These are phyloP conservation scores for Phytophthora macrochlamydospora DNA, from an alignment of 352 stramenopile species.

Conservation along the genomic window DNA sequence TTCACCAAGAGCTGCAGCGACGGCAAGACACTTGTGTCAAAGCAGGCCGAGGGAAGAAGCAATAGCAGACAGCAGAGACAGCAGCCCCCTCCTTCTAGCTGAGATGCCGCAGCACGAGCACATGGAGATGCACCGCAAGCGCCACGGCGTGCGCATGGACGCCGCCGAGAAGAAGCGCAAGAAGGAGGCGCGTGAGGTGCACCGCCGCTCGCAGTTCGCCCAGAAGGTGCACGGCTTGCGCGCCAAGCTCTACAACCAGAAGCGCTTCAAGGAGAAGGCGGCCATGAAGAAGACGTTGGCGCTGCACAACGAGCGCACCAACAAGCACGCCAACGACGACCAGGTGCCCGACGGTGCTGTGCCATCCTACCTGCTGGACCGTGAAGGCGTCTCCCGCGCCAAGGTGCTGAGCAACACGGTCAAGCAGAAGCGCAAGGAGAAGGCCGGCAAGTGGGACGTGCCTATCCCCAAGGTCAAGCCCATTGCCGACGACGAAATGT, in stretches of 20 bases:
- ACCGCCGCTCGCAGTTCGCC: constrained; percentile 97
- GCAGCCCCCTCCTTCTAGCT: constrained; percentile 6
- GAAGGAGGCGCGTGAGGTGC: constrained; percentile 97
- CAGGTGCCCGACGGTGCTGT: constrained; percentile 96
- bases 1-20: no score
- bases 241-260: constrained; percentile 99
- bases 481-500: constrained; percentile 99
- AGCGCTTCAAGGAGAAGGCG: constrained; percentile 99
- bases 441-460: constrained; percentile 99
- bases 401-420: constrained; percentile 99
- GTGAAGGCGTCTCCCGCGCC: constrained; percentile 97
- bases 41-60: background rate
- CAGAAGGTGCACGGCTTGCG: constrained; percentile 99
- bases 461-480: constrained; percentile 98
- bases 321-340: constrained; percentile 99
- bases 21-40: no score
- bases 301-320: constrained; percentile 98
- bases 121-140: constrained; percentile 99
- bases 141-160: constrained; percentile 98
- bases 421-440: constrained; percentile 99
- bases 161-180: constrained; percentile 97
- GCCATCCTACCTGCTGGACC: constrained; percentile 99
- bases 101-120: constrained; percentile 99
- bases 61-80: constrained; percentile 2
- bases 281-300: constrained; percentile 99